Evolutionary conservation across 208 protist species (phyloP).

Genomic region (Trypanosoma mega): DNA sequence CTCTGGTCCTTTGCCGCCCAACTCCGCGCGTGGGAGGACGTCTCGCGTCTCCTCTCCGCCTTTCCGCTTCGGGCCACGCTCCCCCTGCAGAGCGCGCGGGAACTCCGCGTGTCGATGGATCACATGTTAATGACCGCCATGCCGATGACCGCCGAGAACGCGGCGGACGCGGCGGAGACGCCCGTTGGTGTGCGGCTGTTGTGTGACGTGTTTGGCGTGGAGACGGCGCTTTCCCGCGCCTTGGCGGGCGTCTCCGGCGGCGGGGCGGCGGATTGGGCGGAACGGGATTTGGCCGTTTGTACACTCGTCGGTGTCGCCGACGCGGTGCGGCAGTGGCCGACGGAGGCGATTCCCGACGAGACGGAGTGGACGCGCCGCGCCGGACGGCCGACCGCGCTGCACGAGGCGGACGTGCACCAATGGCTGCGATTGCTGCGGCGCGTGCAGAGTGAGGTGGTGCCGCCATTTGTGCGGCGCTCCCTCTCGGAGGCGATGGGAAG

Average conservation of each 20-base stretch:
- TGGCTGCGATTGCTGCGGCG: slow-evolving; percentile 19
- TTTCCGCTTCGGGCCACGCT: slow-evolving; percentile 43
- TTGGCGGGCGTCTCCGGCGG: slow-evolving; percentile 15
- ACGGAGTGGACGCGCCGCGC: slow-evolving; percentile 15
- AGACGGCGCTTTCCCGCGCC: slow-evolving; percentile 18
- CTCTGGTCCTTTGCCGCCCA: slow-evolving; percentile 46
- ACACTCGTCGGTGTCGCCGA: slow-evolving; percentile 30
- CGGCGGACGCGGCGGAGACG: background rate
- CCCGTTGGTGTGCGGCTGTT: slow-evolving; percentile 31
- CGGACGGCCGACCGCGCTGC: slow-evolving; percentile 18
- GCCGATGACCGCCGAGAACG: background rate
- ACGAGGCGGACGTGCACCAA: slow-evolving; percentile 22
- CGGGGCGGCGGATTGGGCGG: slow-evolving; percentile 7
- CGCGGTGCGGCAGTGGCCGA: slow-evolving; percentile 25
- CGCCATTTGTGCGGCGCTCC: slow-evolving; percentile 29
- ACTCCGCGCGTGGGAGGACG: slow-evolving; percentile 31
- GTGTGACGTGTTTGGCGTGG: slow-evolving; percentile 36
- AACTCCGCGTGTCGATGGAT: slow-evolving; percentile 38
- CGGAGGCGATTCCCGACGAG: slow-evolving; percentile 8
- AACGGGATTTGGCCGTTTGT: slow-evolving; percentile 13
- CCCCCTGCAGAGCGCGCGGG: slow-evolving; percentile 26
- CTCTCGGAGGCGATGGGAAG: slow-evolving; percentile 23
- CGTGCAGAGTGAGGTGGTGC: slow-evolving; percentile 33
- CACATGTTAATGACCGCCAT: slow-evolving; percentile 18
- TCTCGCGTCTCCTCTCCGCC: slow-evolving; percentile 32